A percentile compares a stretch with the other conserved stretches of the same genome.
These are phyloP conservation scores for Quercus robur DNA, from an alignment of 306 rosid species.

Conservation along the genomic window DNA sequence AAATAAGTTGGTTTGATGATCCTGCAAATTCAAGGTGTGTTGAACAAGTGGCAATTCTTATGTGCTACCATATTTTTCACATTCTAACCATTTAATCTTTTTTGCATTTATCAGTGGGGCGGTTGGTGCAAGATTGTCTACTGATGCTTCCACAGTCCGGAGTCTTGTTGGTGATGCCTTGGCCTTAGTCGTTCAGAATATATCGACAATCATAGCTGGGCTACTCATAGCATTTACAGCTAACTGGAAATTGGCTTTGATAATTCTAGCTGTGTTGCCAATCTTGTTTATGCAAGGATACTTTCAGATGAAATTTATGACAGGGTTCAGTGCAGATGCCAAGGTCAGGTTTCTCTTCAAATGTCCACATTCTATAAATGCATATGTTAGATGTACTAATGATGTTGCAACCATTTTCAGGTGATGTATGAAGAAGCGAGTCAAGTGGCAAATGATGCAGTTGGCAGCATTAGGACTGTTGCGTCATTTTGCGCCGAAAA, in stretches of 20 bases:
- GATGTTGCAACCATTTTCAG: conserved; percentile 28
- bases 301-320: conserved; percentile 48
- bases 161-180: conserved; percentile 81
- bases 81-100: not conserved
- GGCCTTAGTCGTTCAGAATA: conserved; percentile 64
- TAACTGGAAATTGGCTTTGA: conserved; percentile 67
- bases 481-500: conserved; percentile 89
- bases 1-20: conserved; percentile 84
- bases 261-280: conserved; percentile 64
- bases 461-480: conserved; percentile 81
- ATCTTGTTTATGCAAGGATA: conserved; percentile 50
- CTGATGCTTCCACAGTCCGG: conserved; percentile 73
- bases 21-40: conserved; percentile 87
- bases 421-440: conserved; percentile 92
- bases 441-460: conserved; percentile 93
- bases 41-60: not conserved
- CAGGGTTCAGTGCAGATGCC: conserved; percentile 83
- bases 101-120: conserved; percentile 52
- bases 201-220: conserved; percentile 51
- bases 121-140: conserved; percentile 80
- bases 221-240: conserved; percentile 72
- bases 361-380: not conserved
- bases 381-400: not conserved
- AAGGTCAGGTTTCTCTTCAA: conserved; percentile 45
- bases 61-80: not conserved